Base-by-base conservation (phyloP, 2,329 filamentous ascomycete species). In the Aspergillus pseudoviridinutans region DNA sequence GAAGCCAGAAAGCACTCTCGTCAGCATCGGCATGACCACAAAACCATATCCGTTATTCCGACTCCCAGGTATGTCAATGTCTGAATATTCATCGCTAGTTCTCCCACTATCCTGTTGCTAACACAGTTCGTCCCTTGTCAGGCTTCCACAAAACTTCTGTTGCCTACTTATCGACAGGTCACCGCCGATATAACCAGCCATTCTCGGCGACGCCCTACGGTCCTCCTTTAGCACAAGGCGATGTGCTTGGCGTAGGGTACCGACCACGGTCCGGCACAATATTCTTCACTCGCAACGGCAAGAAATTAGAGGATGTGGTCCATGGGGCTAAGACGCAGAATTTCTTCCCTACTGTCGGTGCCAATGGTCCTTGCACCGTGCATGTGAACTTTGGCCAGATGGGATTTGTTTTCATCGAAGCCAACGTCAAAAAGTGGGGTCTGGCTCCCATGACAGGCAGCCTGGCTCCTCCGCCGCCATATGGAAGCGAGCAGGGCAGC, bases 401-500 rank as follows among this genome's bases (percentile, higher is more conserved):
- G 70, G 94, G 94, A 35, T 99, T 97, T 71, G 94, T 99, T 51
- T 99, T 97, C 71, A 97, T 99, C 66, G 94, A 99, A 76, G 94
- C 93, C 61, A 99, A 99, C 69, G 94, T 99, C 59, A 99, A 99
- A 85, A 99, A 97, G 81, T 99, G 94, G 94, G 94, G 94, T 1
- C 80, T 99, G 55, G 94, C 94, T 50, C 94, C 94, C 4, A 95
- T 95, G 84, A 97, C 91, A 1, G 94, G 94, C 58, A 96, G 91
- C 68, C 82, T 99, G 58, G 94, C 94, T 28, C 94, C 94, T 17
- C 94, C 94, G 47, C 94, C 94, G 52, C 94, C 94, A 1, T 99
- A 99, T 71, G 94, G 94, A 50, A 96, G 91, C 61, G 94, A 97
- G 77, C 92, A 96, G 76, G 94, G 94, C 67, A 97, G 92, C 71